A percentile compares a stretch with the other conserved stretches of the same genome.
These are phyloP conservation scores for Babjeviella inositovora DNA, from an alignment of 805 yeast genomes.

Conservation along the genomic window DNA sequence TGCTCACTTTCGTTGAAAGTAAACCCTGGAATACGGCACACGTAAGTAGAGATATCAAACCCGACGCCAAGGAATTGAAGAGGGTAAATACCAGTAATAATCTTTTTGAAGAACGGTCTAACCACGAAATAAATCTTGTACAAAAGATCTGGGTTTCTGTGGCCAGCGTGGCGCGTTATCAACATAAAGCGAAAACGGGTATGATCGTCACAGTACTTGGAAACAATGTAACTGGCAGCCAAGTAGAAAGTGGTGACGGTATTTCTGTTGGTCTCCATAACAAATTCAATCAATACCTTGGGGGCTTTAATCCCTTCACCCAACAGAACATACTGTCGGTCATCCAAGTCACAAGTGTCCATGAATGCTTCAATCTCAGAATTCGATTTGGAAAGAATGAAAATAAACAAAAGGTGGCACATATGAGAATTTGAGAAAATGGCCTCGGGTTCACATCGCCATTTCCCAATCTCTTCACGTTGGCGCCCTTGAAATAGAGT, in stretches of 20 bases:
- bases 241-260: constrained; percentile 16
- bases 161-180: constrained; percentile 11
- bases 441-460: constrained; percentile 4
- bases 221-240: constrained; percentile 12
- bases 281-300: constrained; percentile 11
- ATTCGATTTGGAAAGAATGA: constrained; percentile 15
- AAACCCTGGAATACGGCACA: too few species aligned
- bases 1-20: too few species aligned
- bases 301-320: constrained; percentile 20
- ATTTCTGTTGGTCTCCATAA: constrained; percentile 10
- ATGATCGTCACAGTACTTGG: constrained; percentile 15
- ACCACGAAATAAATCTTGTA: constrained; percentile 13
- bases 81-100: too few species aligned
- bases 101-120: constrained; percentile 11
- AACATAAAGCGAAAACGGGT: constrained; percentile 14
- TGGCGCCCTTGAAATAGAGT: constrained; percentile 22
- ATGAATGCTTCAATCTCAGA: constrained; percentile 14
- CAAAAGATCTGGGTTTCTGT: constrained; percentile 12
- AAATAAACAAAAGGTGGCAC: constrained; percentile 15
- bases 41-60: too few species aligned
- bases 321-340: constrained; percentile 12
- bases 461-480: constrained; percentile 22
- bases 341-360: constrained; percentile 13
- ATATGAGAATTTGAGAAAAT: constrained; percentile 3
- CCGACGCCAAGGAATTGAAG: too few species aligned